Conservation (phyloP, 108 stramenopile species). For the Pseudonitzschia delicatissima region DNA sequence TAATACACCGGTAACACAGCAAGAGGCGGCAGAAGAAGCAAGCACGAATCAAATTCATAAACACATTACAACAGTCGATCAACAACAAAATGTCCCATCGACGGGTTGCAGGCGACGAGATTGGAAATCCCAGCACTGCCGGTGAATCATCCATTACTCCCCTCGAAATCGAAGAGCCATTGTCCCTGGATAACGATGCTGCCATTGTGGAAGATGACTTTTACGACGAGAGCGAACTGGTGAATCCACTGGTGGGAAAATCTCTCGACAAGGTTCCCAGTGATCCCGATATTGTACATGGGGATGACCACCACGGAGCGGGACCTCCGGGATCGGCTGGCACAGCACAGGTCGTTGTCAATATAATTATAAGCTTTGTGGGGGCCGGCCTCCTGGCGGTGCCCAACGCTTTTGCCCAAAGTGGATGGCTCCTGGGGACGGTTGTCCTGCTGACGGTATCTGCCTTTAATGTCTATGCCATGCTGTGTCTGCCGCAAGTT, state of each 20-base stretch:
- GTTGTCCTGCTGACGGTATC: conserved; percentile 42
- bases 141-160: not conserved
- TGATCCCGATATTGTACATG: not conserved
- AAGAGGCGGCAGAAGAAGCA: no score
- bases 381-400: conserved; percentile 75
- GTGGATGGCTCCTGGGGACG: conserved; percentile 66
- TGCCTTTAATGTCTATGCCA: conserved; percentile 65
- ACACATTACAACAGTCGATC: no score
- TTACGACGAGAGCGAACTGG: not conserved
- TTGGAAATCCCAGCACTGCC: not conserved
- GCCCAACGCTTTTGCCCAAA: conserved; percentile 67
- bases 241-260: not conserved
- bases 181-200: not conserved
- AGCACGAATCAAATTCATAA: no score
- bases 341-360: conserved; percentile 52
- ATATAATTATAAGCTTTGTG: conserved; percentile 80
- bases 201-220: not conserved
- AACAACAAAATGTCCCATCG: not conserved
- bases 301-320: conserved; percentile 14
- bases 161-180: not conserved
- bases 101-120: not conserved
- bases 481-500: conserved; percentile 58
- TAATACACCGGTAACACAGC: no score
- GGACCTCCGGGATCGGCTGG: conserved; percentile 25
- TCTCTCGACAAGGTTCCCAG: not conserved